phyloP scores from a whole-genome alignment of 768 basidiomycete genomes.

The Suillus bovinus region DNA sequence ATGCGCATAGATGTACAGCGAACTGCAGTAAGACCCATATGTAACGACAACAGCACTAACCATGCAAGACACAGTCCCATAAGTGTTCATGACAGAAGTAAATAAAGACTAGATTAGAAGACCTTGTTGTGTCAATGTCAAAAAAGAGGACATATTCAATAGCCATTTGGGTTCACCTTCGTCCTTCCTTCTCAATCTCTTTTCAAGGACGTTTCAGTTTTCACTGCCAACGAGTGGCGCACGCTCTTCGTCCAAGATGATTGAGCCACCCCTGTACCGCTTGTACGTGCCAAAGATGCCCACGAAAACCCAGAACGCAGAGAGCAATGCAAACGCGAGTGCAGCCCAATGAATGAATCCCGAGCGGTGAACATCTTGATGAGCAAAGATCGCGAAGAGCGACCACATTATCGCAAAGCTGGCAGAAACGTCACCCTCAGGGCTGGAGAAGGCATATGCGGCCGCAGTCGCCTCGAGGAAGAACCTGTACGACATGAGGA shows the following conservation, averaged over 20 bases:
- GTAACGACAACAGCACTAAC: background rate
- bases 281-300: constrained; percentile 58
- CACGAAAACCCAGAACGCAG: constrained; percentile 84
- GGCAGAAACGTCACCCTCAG: constrained; percentile 91
- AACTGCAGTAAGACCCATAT: background rate
- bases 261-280: constrained; percentile 46
- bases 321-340: constrained; percentile 81
- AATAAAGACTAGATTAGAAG: background rate
- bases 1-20: background rate
- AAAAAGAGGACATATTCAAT: background rate
- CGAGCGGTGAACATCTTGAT: constrained; percentile 51
- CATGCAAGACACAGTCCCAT: background rate
- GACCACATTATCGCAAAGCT: constrained; percentile 91
- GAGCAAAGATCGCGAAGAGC: constrained; percentile 89
- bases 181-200: background rate
- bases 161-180: background rate
- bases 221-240: constrained; percentile 67
- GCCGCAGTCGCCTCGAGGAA: constrained; percentile 91
- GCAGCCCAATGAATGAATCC: constrained; percentile 91
- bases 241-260: constrained; percentile 85
- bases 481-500: constrained; percentile 47
- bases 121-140: background rate
- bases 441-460: constrained; percentile 91
- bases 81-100: background rate
- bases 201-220: constrained; percentile 16